Percentiles rank a stretch among this genome's conserved stretches.
phyloP scores from a whole-genome alignment of 768 basidiomycete species.

The Strobilomyces confusus region DNA sequence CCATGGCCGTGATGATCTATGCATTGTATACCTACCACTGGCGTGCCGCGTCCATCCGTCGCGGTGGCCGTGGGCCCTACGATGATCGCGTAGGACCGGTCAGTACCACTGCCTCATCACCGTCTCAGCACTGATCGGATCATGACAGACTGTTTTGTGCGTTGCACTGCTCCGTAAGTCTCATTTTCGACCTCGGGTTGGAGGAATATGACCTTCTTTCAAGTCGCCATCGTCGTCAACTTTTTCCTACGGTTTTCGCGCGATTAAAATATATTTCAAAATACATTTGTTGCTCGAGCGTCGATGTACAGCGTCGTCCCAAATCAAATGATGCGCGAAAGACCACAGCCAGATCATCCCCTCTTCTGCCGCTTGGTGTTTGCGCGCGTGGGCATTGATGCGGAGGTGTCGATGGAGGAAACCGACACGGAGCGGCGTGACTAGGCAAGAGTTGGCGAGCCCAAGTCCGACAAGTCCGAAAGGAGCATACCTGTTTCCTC shows the following conservation, averaged over 20 bases:
- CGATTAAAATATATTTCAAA: constrained; percentile 8
- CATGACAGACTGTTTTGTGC: constrained; percentile 71
- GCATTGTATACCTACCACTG: constrained; percentile 95
- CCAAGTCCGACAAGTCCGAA: background rate
- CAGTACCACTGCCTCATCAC: constrained; percentile 34
- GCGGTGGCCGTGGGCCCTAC: constrained; percentile 90
- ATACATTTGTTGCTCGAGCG: constrained; percentile 10
- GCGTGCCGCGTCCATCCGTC: constrained; percentile 89
- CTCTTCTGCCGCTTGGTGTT: constrained; percentile 59
- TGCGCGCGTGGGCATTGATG: constrained; percentile 45
- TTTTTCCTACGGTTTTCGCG: constrained; percentile 76
- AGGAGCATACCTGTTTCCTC: constrained; percentile 49
- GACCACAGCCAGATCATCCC: constrained; percentile 25
- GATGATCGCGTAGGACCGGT: constrained; percentile 96
- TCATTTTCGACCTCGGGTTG: background rate
- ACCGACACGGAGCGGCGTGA: constrained; percentile 65
- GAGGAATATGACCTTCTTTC: background rate
- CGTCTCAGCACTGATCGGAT: constrained; percentile 12
- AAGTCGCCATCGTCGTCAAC: constrained; percentile 82
- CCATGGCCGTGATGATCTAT: constrained; percentile 96
- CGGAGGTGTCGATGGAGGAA: constrained; percentile 71
- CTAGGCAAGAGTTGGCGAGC: constrained; percentile 27
- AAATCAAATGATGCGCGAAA: constrained; percentile 4
- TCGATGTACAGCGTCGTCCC: constrained; percentile 3
- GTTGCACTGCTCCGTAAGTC: constrained; percentile 69